Evolutionary conservation across 2,329 filamentous ascomycete species (phyloP), one percentile per base, ranked within the genome.

Genomic region (Xylaria sp.): DNA sequence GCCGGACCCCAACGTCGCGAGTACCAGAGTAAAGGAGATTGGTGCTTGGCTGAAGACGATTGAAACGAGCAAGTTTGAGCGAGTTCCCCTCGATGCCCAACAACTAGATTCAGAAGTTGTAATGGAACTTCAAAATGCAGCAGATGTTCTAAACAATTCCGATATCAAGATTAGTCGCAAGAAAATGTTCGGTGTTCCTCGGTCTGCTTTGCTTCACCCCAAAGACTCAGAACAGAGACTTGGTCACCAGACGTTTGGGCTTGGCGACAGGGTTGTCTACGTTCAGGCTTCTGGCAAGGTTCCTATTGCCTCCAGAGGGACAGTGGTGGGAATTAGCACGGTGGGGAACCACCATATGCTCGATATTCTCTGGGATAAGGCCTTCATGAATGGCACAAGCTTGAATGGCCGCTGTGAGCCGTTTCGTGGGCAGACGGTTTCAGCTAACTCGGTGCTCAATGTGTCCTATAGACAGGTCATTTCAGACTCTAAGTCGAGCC

Each of bases 331-430:
- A 35, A 90, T 97, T 73, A 97, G 93, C 63, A 90, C 92, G 58
- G 97, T 93, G 29, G 85, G 93, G 19, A 90, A 91, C 58, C 90
- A 89, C 25, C 86, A 91, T 47, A 83, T 97, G 60, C 83, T 99
- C 37, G 95, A 99, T 74, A 86, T 98, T 59, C 89, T 99, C 7
- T 99, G 97, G 77, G 96, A 99, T 74, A 86, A 87, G 11, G 90
- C 92, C 0, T 99, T 99, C 77, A 98, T 99, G 93, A 96, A 93
- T 72, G 95, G 95, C 65, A 97, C 93, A 1, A 95, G 91, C 0
- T 84, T 99, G 15, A 91, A 92, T 61, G 93, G 93, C 58, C 89
- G 95, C 61, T 97, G 94, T 73, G 92, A 93, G 25, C 88, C 92
- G 37, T 99, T 99, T 87, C 88, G 94, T 35, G 95, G 95, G 54